Base-by-base conservation (phyloP, 306 rosid species). In the Benincasa hispida region DNA sequence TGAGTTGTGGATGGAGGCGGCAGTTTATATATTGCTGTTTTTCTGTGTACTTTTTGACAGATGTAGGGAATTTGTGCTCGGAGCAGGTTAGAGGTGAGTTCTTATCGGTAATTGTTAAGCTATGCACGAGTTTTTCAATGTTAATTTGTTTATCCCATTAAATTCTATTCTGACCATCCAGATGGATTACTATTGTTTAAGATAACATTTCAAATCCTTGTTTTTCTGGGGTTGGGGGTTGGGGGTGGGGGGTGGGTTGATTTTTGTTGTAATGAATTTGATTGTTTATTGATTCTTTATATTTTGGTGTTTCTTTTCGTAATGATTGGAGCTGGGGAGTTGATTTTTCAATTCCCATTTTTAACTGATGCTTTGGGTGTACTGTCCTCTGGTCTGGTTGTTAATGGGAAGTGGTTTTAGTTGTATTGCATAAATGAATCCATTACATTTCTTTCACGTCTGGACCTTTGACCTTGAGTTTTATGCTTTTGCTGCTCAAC, bases 1-100 rank as follows among this genome's bases (percentile, higher is more conserved):
- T 22, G 50, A 17, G 6, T 17, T 22, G 27, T 17, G 25, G 67
- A 48, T 83, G 85, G 77, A 61, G 83, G 62, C 57, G 57, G 48
- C 70, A 37, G 81, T 51, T 66, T 75, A 12, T 9, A 13, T 60
- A 50, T 35, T 34, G 82, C 55, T 22, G 19, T 39, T 77, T 48
- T 27, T 27, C 60, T 47, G 72, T 42, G 37, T 62, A 8, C 3
- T 13, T 67, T 48, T 30, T 11, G 1, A 57, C 19, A 57, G 83
- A 66, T 65, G 57, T 32, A 9, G 62, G 13, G 39, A 48, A 13
- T 61, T 77, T 17, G 47, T 32, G 50, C 53, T 18, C 22, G 25
- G 60, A 28, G 63, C 70, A 30, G 41, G 63, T 77, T 77, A 17
- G 30, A 50, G 80, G 61, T 65, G 63, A 59, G 47, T 48, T 45